These are phyloP conservation scores for Onygenales sp. DNA, from an alignment of 2,329 filamentous ascomycete species.

Conservation along the genomic window DNA sequence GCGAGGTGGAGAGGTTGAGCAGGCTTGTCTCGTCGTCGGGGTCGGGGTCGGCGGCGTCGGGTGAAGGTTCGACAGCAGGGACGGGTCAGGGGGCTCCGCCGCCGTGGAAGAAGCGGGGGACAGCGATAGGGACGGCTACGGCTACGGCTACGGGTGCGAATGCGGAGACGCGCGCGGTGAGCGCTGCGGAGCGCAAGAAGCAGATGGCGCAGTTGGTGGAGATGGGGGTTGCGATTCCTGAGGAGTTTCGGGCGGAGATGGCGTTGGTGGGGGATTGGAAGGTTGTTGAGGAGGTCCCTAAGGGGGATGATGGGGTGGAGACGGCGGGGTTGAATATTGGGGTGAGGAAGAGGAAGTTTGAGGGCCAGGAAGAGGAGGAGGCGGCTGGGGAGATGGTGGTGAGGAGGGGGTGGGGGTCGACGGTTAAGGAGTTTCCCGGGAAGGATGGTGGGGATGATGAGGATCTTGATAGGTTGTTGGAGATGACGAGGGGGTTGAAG, in stretches of 20 bases:
- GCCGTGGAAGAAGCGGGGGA: slow-evolving; percentile 22
- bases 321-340: slow-evolving; percentile 35
- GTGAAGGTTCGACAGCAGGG: no score
- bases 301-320: slow-evolving; percentile 26
- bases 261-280: slow-evolving; percentile 88
- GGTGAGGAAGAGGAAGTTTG: slow-evolving; percentile 36
- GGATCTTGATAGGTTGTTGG: slow-evolving; percentile 35
- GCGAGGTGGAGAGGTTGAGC: slow-evolving; percentile 78
- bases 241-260: slow-evolving; percentile 67
- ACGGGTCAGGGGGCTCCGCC: slow-evolving; percentile 2
- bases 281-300: slow-evolving; percentile 44
- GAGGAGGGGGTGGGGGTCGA: slow-evolving; percentile 36
- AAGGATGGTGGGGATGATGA: slow-evolving; percentile 22
- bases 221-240: slow-evolving; percentile 76
- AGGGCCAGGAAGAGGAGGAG: slow-evolving; percentile 34
- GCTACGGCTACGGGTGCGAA: slow-evolving; percentile 10
- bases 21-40: slow-evolving; percentile 50
- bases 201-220: slow-evolving; percentile 83
- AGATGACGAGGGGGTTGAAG: slow-evolving; percentile 30
- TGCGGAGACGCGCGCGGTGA: slow-evolving; percentile 32
- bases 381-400: slow-evolving; percentile 22
- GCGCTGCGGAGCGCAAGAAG: slow-evolving; percentile 61
- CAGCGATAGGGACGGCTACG: not conserved
- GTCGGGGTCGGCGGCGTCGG: slow-evolving; percentile 21
- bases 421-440: slow-evolving; percentile 31